phyloP scores from a whole-genome alignment of 257 asterid species.

The Catharanthus roseus region DNA sequence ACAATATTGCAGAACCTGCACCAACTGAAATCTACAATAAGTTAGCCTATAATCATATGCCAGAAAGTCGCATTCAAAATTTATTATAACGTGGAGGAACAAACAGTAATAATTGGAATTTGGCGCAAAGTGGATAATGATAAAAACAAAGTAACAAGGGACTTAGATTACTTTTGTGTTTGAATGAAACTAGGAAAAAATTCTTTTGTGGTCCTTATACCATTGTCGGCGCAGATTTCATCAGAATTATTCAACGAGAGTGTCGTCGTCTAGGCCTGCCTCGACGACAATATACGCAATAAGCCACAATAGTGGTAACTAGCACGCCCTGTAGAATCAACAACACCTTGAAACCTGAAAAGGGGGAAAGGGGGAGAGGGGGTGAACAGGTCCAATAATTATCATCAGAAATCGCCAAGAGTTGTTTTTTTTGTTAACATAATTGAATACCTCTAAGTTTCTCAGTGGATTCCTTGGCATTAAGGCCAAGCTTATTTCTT shows the following conservation, averaged over 20 bases:
- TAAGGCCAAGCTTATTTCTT: constrained; percentile 33
- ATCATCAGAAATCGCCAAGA: constrained; percentile 5
- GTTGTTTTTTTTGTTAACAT: not conserved
- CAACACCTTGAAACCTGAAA: constrained; percentile 65
- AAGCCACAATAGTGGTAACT: constrained; percentile 35
- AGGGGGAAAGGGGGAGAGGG: no score
- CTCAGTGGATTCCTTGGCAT: constrained; percentile 38
- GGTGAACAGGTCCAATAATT: constrained; percentile 20
- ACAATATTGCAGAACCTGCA: constrained; percentile 5
- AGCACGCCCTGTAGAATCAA: constrained; percentile 47
- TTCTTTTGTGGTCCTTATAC: not conserved
- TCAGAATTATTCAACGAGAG: constrained; percentile 20
- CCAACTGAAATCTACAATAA: not conserved
- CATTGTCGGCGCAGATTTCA: not conserved
- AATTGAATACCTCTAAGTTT: constrained; percentile 48
- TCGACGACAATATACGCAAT: constrained; percentile 29
- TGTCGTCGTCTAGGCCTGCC: constrained; percentile 50
- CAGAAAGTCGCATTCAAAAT: not conserved
- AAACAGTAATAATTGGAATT: not conserved
- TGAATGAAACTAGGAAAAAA: not conserved
- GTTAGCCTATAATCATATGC: not conserved
- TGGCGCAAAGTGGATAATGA: not conserved
- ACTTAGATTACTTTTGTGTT: no score
- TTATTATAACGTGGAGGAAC: not conserved
- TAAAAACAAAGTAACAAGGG: no score